Evolutionary conservation across 768 basidiomycete genomes (phyloP), one percentile per base, ranked within the genome.

Genomic region (Xerocomellus intermedius): DNA sequence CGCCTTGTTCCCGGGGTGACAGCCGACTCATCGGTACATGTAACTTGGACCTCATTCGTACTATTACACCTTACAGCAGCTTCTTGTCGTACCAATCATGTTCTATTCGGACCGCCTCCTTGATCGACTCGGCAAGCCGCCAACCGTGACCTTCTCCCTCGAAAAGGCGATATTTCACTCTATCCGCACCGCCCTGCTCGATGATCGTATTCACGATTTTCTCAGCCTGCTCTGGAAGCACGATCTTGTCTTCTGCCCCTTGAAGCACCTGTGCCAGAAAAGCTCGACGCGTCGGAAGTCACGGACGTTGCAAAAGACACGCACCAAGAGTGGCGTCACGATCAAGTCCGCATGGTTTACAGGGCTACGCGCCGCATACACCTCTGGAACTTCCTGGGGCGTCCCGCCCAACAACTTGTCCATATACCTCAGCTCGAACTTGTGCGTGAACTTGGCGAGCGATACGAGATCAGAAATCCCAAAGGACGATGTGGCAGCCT

Each of bases 401-500:
- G 78, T 75, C 3, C 85, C 85, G 0, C 91, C 88, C 19, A 90
- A 57, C 17, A 91, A 74, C 63, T 81, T 82, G 54, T 77, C 74
- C 61, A 83, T 66, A 64, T 86, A 87, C 43, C 72, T 71, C 42
- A 78, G 77, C 68, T 87, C 84, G 50, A 86, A 87, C 66, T 88
- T 93, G 73, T 92, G 89, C 7, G 87, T 86, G 55, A 82, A 82
- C 42, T 79, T 74, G 4, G 76, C 79, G 9, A 92, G 75, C 46
- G 68, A 74, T 12, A 66, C 66, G 30, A 92, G 69, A 62, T 91
- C 85, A 0, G 84, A 84, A 43, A 93, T 74, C 0, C 91, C 91
- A 61, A 77, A 94, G n/a, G 72, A 73, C 0, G 83, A 84, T 2
- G 83, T 78, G 0, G 83, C 88, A 0, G 86, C 79, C 59, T 86